These are phyloP conservation scores for Pythium aristosporum DNA, from an alignment of 352 stramenopile species.

Conservation along the genomic window DNA sequence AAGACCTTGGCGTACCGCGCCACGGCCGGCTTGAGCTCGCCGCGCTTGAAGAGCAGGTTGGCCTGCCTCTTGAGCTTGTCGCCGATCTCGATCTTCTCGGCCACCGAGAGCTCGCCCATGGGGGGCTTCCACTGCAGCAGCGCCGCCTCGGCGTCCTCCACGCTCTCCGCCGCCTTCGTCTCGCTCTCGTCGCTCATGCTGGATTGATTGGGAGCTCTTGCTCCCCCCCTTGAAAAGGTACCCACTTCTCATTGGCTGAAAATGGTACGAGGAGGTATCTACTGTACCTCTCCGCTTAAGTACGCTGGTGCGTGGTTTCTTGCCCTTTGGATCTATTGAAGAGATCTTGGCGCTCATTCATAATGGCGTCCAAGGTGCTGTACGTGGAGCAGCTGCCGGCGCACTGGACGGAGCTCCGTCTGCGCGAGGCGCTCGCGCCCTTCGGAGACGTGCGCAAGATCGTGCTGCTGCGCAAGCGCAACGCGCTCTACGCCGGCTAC, in stretches of 20 bases:
- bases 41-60: slow-evolving; percentile 63
- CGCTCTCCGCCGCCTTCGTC: background rate
- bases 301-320: slow-evolving; percentile 23
- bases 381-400: slow-evolving; percentile 49
- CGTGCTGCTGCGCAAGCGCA: slow-evolving; percentile 53
- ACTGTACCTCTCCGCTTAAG: slow-evolving; percentile 1
- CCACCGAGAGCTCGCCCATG: slow-evolving; percentile 58
- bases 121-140: slow-evolving; percentile 65
- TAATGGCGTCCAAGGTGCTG: slow-evolving; percentile 41
- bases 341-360: slow-evolving; percentile 13
- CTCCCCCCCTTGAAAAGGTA: background rate
- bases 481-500: slow-evolving; percentile 48
- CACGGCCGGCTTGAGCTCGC: slow-evolving; percentile 62
- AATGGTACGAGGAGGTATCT: background rate
- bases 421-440: slow-evolving; percentile 30
- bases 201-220: no score
- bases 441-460: slow-evolving; percentile 37
- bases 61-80: slow-evolving; percentile 80
- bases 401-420: slow-evolving; percentile 43
- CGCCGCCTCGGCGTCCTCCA: slow-evolving; percentile 36
- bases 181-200: slow-evolving; percentile 12
- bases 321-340: slow-evolving; percentile 25
- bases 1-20: slow-evolving; percentile 74
- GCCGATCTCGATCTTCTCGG: slow-evolving; percentile 70
- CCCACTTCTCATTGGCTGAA: slow-evolving; percentile 19